phyloP scores from a whole-genome alignment of 345 rosid genomes.

The Capsella bursapastoris region DNA sequence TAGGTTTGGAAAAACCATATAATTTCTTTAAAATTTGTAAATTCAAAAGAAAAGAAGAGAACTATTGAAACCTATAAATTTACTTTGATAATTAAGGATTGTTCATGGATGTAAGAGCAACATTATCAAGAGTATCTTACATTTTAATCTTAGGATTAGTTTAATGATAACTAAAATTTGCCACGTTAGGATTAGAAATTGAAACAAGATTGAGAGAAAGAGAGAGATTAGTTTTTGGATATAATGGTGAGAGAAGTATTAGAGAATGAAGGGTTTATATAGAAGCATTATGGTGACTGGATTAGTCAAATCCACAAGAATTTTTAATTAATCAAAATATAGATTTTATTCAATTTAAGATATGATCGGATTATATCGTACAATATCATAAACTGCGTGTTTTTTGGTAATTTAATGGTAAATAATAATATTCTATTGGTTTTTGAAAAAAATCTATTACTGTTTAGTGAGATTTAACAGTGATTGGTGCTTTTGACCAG shows the following conservation, averaged over 20 bases:
- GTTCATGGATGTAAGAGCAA: too few relatives aligned
- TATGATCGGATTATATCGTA: neutral
- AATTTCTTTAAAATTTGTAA: too few relatives aligned
- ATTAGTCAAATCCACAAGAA: conserved; percentile 29
- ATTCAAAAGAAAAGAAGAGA: too few relatives aligned
- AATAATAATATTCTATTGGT: conserved; percentile 14
- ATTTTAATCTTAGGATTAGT: too few relatives aligned
- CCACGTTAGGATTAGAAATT: neutral
- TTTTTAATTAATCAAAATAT: neutral
- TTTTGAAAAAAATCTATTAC: neutral
- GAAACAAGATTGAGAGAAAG: neutral
- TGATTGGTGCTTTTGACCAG: conserved; percentile 26
- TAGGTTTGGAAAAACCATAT: too few relatives aligned
- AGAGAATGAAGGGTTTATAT: conserved; percentile 29
- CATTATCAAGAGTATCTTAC: too few relatives aligned
- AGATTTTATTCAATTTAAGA: conserved; percentile 14
- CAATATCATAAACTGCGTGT: neutral
- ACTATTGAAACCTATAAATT: too few relatives aligned
- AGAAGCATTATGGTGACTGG: neutral
- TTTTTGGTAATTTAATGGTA: neutral
- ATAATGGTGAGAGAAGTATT: neutral
- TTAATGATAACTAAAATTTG: too few relatives aligned
- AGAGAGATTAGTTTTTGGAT: conserved; percentile 22
- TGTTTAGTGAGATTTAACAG: conserved; percentile 12
- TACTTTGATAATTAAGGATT: too few relatives aligned